Evolutionary conservation across 148 eudicot species (phyloP).

Genomic region (Cornus kousa): DNA sequence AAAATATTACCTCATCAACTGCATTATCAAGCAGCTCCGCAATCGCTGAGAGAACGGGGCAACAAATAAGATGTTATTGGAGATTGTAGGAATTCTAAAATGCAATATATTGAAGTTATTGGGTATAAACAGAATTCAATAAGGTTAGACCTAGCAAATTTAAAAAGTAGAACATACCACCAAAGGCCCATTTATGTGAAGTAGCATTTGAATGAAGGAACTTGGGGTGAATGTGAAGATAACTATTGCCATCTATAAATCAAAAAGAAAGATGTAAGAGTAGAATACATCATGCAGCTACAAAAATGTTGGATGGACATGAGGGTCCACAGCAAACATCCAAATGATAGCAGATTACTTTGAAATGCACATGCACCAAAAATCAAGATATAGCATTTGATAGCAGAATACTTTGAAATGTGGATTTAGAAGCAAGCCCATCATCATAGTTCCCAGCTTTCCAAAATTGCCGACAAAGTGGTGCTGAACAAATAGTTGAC

Average conservation of each 20-base stretch:
- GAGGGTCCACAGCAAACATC: constrained; percentile 9
- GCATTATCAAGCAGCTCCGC: constrained; percentile 97
- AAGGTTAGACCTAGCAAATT: constrained; percentile 1
- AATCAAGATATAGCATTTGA: constrained; percentile 9
- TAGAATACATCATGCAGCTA: neutral
- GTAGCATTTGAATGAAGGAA: constrained; percentile 97
- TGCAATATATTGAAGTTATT: constrained; percentile 3
- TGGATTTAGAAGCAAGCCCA: constrained; percentile 39
- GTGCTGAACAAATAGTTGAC: constrained; percentile 65
- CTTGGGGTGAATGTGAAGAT: constrained; percentile 77
- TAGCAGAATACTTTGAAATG: constrained; percentile 44
- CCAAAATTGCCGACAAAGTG: constrained; percentile 94
- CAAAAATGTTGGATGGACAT: neutral
- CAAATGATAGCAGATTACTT: neutral
- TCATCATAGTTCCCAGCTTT: constrained; percentile 80
- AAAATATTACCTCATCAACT: constrained; percentile 73
- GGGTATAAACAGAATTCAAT: neutral
- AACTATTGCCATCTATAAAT: constrained; percentile 33
- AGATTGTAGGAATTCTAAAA: neutral
- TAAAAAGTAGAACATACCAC: constrained; percentile 46
- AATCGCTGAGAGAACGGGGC: constrained; percentile 53
- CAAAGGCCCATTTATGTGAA: constrained; percentile 97
- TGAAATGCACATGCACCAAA: neutral
- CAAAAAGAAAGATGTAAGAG: neutral
- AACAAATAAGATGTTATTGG: constrained; percentile 9